These are phyloP conservation scores for Takashimella koratensis DNA, from an alignment of 1,284 basidiomycete genomes.

Conservation along the genomic window DNA sequence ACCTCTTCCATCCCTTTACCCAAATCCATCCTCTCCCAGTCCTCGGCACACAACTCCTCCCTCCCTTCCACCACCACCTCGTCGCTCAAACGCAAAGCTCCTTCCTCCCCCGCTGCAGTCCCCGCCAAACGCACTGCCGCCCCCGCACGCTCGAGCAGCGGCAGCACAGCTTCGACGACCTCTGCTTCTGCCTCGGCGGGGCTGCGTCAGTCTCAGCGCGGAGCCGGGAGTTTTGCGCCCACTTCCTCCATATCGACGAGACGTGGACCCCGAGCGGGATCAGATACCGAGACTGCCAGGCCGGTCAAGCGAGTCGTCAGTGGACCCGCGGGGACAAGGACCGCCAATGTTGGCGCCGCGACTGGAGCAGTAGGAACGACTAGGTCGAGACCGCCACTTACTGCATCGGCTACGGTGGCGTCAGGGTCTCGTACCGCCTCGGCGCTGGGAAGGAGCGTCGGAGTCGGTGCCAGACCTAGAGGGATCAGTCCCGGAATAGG, in stretches of 20 bases:
- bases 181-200: conserved; percentile 3
- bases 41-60: conserved; percentile 15
- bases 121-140: conserved; percentile 21
- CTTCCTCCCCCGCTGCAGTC: conserved; percentile 24
- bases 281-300: conserved; percentile 9
- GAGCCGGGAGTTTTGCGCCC: conserved; percentile 25
- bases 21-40: background rate
- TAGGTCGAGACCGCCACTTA: background rate
- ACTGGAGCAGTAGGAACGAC: no score
- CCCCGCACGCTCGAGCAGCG: background rate
- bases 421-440: conserved; percentile 1
- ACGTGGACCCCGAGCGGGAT: conserved; percentile 3
- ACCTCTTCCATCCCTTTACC: conserved; percentile 3
- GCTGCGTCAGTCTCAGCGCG: conserved; percentile 13
- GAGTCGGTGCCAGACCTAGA: conserved; percentile 15
- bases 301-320: conserved; percentile 12
- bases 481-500: conserved; percentile 24
- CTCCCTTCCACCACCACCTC: no score
- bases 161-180: conserved; percentile 5
- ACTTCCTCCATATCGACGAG: conserved; percentile 16
- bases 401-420: conserved; percentile 1
- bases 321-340: conserved; percentile 10
- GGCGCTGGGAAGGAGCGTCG: conserved; percentile 21
- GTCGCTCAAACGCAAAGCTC: conserved; percentile 32
- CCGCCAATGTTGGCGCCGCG: background rate